These are phyloP conservation scores for Pleurozium schreberi DNA, from an alignment of 225 moss, liverwort and hornwort genomes.

Conservation along the genomic window DNA sequence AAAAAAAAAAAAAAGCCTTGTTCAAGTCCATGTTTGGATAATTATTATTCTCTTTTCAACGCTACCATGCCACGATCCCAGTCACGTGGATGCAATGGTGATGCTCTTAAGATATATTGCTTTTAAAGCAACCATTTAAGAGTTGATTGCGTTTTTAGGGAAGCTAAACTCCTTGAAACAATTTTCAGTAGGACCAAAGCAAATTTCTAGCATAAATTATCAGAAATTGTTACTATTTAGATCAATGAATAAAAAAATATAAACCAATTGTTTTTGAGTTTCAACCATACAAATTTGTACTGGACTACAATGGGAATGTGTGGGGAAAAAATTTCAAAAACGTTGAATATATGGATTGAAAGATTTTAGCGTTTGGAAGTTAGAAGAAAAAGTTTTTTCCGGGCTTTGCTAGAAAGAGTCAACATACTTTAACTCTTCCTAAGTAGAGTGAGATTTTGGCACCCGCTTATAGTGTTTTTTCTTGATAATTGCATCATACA, in stretches of 20 bases:
- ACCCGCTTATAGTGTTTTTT: fast-evolving
- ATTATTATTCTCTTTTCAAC: no score
- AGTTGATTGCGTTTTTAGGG: no score
- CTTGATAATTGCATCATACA: fast-evolving
- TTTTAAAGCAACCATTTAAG: no score
- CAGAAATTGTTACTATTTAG: neutral
- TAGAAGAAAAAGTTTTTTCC: neutral
- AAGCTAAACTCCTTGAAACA: no score
- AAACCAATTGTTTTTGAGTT: no score
- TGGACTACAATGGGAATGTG: neutral
- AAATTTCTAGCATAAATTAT: neutral
- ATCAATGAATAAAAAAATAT: neutral
- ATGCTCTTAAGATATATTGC: no score
- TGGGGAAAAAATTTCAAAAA: neutral
- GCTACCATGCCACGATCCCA: no score
- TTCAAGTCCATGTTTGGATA: no score
- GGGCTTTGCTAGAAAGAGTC: fast-evolving
- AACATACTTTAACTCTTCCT: neutral
- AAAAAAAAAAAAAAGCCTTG: no score
- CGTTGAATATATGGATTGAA: neutral
- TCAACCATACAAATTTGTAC: neutral
- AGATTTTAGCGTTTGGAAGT: neutral
- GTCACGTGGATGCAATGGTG: no score
- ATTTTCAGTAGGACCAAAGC: no score
- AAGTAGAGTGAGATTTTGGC: neutral